Evolutionary conservation across 202 grass and related monocot genomes (phyloP).

Genomic region (Zoysia matrella): DNA sequence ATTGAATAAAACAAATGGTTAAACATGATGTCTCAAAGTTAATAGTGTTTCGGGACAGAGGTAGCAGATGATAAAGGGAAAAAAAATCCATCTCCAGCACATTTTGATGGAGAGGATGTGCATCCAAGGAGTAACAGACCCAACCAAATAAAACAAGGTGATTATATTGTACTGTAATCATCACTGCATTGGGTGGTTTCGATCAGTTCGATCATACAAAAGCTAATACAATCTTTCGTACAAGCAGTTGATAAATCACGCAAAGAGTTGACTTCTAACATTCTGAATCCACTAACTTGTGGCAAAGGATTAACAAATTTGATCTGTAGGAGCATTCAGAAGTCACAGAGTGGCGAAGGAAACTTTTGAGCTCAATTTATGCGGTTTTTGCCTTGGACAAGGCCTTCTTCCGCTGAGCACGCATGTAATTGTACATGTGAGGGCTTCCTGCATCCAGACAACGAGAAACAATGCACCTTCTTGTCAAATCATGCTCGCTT

Average conservation of each 20-base stretch:
- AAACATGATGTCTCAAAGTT: too few relatives aligned
- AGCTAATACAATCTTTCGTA: not conserved
- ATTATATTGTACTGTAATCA: too few relatives aligned
- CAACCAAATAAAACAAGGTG: too few relatives aligned
- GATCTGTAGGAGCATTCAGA: not conserved
- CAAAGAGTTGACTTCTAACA: not conserved
- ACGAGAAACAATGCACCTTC: not conserved
- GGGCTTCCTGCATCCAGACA: not conserved
- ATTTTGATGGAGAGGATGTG: too few relatives aligned
- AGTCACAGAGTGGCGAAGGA: not conserved
- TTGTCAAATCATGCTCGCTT: not conserved
- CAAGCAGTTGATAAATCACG: not conserved
- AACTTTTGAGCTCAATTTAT: not conserved
- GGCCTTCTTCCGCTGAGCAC: not conserved
- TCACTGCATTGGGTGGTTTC: too few relatives aligned
- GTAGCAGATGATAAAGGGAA: too few relatives aligned
- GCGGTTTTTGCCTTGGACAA: not conserved
- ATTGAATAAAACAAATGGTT: too few relatives aligned
- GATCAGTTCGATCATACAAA: too few relatives aligned
- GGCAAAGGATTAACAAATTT: not conserved
- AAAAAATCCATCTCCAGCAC: too few relatives aligned
- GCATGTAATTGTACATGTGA: conserved; percentile 4
- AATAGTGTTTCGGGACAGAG: too few relatives aligned
- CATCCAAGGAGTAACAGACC: too few relatives aligned
- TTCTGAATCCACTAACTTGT: not conserved